Base-by-base conservation (phyloP, 768 basidiomycete genomes). In the Pholiota microspora region DNA sequence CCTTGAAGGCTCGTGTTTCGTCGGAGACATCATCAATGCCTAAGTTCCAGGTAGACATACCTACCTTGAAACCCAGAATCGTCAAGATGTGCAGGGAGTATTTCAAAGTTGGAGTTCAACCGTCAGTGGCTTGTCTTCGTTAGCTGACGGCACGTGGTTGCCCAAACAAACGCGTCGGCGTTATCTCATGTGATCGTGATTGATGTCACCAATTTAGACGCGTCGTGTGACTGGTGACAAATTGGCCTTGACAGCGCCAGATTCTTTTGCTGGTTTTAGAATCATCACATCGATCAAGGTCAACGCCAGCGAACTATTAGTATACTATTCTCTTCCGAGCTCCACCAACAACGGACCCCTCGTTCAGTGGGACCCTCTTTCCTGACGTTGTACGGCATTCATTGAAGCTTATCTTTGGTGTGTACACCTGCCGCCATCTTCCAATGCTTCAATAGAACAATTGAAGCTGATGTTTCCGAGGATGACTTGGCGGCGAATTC, bases 41-140 rank as follows among this genome's bases (percentile, higher is more conserved):
- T 31, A 80, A 58, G 57, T 73, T 73, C 72, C 75, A 77, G 55
- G 72, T 64, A 31, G 80, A 77, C 80, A 81, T 82, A 54, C 66
- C 62, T 59, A 59, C 61, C 54, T 54, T 32, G 25, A 27, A n/a
- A 42, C 16, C 29, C 44, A 35, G 24, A 32, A 44, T 56, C 45
- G 58, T 42, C 34, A 18, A 51, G 32, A 23, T 6, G 32, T 27
- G 51, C 54, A 36, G 40, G 32, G 58, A 28, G 38, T 56, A 32
- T 18, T 29, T 16, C 23, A 29, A 29, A 8, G 46, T 48, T 48
- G 5, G 32, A 18, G 29, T 48, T 15, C 24, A 44, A 40, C 35
- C 21, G 29, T 32, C 53, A 34, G 51, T 18, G 38, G 10, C 4
- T 10, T 10, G 40, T 23, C 9, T 6, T 18, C 40, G 21, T 42